Base-by-base conservation (phyloP, 306 rosid genomes). In the Castanospermum australe region DNA sequence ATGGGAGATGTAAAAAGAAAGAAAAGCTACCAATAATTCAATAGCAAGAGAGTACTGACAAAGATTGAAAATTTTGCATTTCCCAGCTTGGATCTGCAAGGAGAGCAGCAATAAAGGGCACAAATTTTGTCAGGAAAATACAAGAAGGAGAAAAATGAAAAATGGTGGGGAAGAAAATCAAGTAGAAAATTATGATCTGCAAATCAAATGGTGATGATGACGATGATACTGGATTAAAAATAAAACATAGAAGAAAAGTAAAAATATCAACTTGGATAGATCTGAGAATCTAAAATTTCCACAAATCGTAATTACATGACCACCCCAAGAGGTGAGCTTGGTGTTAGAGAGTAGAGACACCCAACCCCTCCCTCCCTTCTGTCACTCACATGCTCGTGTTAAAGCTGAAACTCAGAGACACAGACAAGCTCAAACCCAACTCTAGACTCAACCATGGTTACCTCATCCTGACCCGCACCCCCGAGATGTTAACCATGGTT, bases 401-500 rank as follows among this genome's bases (percentile, higher is more conserved):
- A 84, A 83, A 81, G 79, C 86, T 64, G 78, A 78, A 62, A 77
- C 87, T 47, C 71, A 22, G 63, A 71, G 33, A 17, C 2, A 4
- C n/a, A 62, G 51, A 38, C 42, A 24, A 17, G 41, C 65, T 35
- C 44, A 68, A 41, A 36, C 47, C 33, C 66, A 50, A 11, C 44
- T 28, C 70, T 13, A 39, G 54, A 44, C 65, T 10, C 66, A 87
- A 90, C 93, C 89, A 51, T 83, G 89, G 92, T 88, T 86, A 70
- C 32, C 3, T 30, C 0, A 44, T 60, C 5, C 1, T 60, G 45
- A 60, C 79, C 48, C 32, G 2, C 32, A 28, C 32, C 32, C 32
- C 1, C 32, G 3, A 28, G 32, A 1, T 28, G 32, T 28, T 63
- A 73, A 87, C 75, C 80, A 24, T 47, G 71, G 86, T 61, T 76